Evolutionary conservation across 257 asterid genomes (phyloP), one percentile per base, ranked within the genome.

Genomic region (Gardenia jasminoides): DNA sequence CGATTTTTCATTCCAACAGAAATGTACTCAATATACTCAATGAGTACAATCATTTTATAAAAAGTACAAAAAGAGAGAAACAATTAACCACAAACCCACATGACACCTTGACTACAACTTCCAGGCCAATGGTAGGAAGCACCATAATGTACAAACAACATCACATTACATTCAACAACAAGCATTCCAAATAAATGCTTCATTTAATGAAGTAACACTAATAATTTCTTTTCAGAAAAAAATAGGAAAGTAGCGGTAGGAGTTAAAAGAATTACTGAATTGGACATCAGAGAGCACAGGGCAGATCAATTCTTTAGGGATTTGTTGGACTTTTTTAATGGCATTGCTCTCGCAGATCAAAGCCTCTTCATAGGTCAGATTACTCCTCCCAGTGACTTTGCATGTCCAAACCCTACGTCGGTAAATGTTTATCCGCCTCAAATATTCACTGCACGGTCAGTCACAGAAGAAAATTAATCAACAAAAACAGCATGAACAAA

Each of bases 331-430:
- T 85, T 87, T 87, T 67, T 90, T 85, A 30, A 89, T 84, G 56
- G 94, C 97, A 48, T 82, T 86, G 72, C 85, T 92, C 88, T 93
- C 99, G 1, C 96, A 96, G 76, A 62, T 84, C 94, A 93, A 78
- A 69, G 99, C 97, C 87, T 96, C 98, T 84, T 93, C 99, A 78
- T 92, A 96, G 44, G 98, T 93, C 87, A 96, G 83, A 78, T 87
- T 88, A 80, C 80, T 83, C 92, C 89, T 96, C 83, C 98, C 98
- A 20, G 98, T 91, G 77, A 88, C 92, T 86, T 92, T 90, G 90
- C 98, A 96, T 10, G 96, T 90, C 99, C 99, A 96, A 54, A 90
- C 83, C 83, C 91, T 87, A 80, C 83, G 86, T 17, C 93, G 91
- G 77, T 96, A 96, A 47, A 96, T 82, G 80, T 92, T 90, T 70